Evolutionary conservation across 805 yeast species (phyloP).

Genomic region (Candida nanaspora): DNA sequence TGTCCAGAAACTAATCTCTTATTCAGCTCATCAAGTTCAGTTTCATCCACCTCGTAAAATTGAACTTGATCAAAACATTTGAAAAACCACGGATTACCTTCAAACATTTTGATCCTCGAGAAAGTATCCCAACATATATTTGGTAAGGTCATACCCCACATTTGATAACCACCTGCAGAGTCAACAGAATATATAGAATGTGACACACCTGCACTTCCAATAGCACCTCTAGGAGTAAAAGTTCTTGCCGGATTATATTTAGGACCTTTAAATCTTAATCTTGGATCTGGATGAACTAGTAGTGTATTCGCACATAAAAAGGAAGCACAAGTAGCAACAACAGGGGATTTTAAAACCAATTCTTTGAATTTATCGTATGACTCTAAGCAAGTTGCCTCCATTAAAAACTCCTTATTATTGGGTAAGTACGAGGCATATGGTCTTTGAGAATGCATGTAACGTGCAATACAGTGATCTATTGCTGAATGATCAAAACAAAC

Average conservation of each 20-base stretch:
- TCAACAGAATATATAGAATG: constrained; percentile 98
- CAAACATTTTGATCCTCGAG: constrained; percentile 31
- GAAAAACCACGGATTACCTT: constrained; percentile 76
- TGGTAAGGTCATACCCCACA: constrained; percentile 94
- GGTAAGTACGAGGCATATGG: constrained; percentile 97
- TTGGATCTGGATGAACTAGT: constrained; percentile 96
- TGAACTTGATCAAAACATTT: constrained; percentile 92
- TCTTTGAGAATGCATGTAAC: constrained; percentile 91
- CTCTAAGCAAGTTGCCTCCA: constrained; percentile 74
- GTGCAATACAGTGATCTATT: constrained; percentile 80
- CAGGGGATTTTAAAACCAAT: constrained; percentile 83
- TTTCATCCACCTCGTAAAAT: constrained; percentile 86
- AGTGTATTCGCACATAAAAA: constrained; percentile 92
- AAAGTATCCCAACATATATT: constrained; percentile 68
- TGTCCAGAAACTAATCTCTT: constrained; percentile 77
- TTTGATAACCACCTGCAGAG: constrained; percentile 97
- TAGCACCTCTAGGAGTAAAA: constrained; percentile 93
- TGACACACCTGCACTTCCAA: constrained; percentile 97
- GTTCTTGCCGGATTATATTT: constrained; percentile 97
- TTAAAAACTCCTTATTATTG: constrained; percentile 92
- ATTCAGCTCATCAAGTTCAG: constrained; percentile 62
- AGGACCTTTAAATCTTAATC: constrained; percentile 86
- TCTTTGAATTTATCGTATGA: constrained; percentile 73
- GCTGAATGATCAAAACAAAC: constrained; percentile 94
- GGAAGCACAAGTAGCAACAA: constrained; percentile 93